Conservation (phyloP, 2,329 filamentous ascomycete species). For the Fusarium citri region DNA sequence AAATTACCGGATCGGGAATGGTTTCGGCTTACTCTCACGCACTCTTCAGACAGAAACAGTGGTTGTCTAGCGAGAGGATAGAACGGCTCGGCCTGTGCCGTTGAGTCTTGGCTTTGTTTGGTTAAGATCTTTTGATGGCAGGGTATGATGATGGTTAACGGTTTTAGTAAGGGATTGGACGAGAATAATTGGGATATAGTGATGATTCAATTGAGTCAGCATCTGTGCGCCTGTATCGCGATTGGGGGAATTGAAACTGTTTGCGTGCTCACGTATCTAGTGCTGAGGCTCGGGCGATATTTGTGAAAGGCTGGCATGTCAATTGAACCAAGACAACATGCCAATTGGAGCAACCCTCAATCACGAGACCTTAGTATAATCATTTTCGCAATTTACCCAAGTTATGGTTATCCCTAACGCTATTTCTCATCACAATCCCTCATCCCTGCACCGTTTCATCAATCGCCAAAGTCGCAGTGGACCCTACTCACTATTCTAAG, state of each 20-base stretch:
- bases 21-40: neutral
- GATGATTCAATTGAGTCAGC: accelerated
- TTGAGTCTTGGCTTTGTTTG: neutral
- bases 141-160: too few species aligned
- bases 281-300: too few species aligned
- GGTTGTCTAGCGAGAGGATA: neutral
- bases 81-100: neutral
- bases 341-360: too few species aligned
- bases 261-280: too few species aligned
- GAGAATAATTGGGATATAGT: neutral
- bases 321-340: too few species aligned
- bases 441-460: neutral
- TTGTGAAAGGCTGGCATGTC: too few species aligned
- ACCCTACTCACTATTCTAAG: neutral
- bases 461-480: too few species aligned
- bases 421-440: neutral
- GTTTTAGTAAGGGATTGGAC: neutral
- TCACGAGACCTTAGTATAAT: neutral
- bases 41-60: neutral
- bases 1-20: slow-evolving; percentile 4
- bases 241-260: neutral
- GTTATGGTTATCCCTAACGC: neutral
- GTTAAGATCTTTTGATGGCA: neutral
- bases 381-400: neutral
- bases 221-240: neutral